Evolutionary conservation across 2,329 filamentous ascomycete species (phyloP).

Genomic region (Fusarium robinianum): DNA sequence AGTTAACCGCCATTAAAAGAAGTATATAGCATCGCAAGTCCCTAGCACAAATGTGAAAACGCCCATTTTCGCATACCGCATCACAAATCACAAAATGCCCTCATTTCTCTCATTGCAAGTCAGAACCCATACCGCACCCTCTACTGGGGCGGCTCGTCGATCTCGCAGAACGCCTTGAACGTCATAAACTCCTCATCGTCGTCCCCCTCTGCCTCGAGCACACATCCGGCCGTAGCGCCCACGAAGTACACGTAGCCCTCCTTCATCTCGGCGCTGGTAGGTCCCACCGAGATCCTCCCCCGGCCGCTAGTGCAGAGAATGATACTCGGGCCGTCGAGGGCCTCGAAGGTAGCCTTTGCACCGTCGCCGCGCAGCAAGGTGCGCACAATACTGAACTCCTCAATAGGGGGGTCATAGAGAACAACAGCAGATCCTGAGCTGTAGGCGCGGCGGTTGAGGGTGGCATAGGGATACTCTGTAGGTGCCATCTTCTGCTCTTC

Average conservation of each 20-base stretch:
- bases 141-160: constrained; percentile 54
- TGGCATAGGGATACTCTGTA: constrained; percentile 81
- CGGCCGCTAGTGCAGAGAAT: constrained; percentile 85
- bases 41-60: too few relatives aligned
- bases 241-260: constrained; percentile 82
- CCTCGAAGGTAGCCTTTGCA: constrained; percentile 86
- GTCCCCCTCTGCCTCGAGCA: constrained; percentile 69
- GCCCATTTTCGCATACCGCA: too few relatives aligned
- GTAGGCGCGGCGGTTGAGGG: constrained; percentile 81
- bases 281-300: constrained; percentile 83
- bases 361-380: constrained; percentile 72
- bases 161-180: constrained; percentile 93
- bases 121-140: constrained; percentile 24
- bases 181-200: constrained; percentile 76
- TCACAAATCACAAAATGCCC: not conserved
- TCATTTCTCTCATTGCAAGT: constrained; percentile 2
- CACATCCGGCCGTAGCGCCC: constrained; percentile 81
- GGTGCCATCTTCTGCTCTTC: constrained; percentile 92
- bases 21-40: too few relatives aligned
- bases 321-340: constrained; percentile 86
- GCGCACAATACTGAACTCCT: constrained; percentile 91
- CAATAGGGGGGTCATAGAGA: constrained; percentile 94
- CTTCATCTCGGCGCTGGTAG: constrained; percentile 74
- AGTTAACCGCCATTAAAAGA: too few relatives aligned
- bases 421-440: constrained; percentile 71